phyloP scores from a whole-genome alignment of 2,329 filamentous ascomycete genomes.

The Madurella mycetomatis region DNA sequence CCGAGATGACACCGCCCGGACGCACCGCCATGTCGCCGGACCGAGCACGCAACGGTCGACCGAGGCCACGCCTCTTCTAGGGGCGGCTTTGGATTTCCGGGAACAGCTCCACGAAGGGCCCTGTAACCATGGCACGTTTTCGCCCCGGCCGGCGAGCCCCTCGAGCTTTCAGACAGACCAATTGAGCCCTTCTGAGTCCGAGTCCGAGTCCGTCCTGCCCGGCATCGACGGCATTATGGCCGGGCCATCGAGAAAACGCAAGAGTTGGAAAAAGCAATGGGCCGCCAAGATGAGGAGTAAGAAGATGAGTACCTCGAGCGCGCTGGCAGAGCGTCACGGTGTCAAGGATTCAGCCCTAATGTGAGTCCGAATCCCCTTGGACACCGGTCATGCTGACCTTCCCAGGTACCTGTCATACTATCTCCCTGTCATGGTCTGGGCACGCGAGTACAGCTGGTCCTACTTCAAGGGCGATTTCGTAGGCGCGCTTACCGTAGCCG shows the following conservation, averaged over 20 bases:
- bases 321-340: slow-evolving; percentile 67
- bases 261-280: slow-evolving; percentile 46
- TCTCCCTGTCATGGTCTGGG: slow-evolving; percentile 86
- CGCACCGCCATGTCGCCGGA: slow-evolving; percentile 22
- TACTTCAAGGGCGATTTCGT: slow-evolving; percentile 84
- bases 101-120: slow-evolving; percentile 42
- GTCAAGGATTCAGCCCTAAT: slow-evolving; percentile 69
- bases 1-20: slow-evolving; percentile 17
- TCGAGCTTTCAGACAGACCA: slow-evolving; percentile 29
- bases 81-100: slow-evolving; percentile 31
- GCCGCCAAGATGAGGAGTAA: slow-evolving; percentile 52
- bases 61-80: slow-evolving; percentile 51
- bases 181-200: slow-evolving; percentile 24
- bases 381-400: background rate
- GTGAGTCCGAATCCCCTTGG: slow-evolving; percentile 43
- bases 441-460: slow-evolving; percentile 75
- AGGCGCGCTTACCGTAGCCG: slow-evolving; percentile 91
- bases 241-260: slow-evolving; percentile 36
- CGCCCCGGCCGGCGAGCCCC: slow-evolving; percentile 57
- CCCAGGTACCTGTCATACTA: slow-evolving; percentile 89
- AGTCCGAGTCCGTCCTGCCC: slow-evolving; percentile 30
- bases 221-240: slow-evolving; percentile 37
- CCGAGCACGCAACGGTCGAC: slow-evolving; percentile 27
- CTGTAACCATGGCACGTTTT: slow-evolving; percentile 74
- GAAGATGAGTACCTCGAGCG: slow-evolving; percentile 68